Evolutionary conservation across 192 early-diverging fungal genomes (phyloP).

Genomic region (Geranomyces michiganensis): DNA sequence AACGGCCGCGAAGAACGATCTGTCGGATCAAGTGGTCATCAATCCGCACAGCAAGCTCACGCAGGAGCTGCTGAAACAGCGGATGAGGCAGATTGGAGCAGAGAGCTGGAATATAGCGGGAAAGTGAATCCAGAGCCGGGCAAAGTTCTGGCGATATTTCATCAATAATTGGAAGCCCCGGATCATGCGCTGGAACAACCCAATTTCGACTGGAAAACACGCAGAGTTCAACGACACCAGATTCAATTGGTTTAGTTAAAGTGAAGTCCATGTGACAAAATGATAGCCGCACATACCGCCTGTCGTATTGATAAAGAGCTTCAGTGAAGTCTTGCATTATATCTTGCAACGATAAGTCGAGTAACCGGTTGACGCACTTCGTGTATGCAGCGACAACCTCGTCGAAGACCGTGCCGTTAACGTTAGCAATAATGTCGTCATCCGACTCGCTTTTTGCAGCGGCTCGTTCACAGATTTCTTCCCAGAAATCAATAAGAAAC

Average conservation of each 20-base stretch:
- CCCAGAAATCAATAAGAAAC: conserved; percentile 40
- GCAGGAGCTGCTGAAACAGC: not conserved
- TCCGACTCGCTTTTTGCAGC: not conserved
- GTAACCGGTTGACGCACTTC: conserved; percentile 4
- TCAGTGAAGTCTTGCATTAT: conserved; percentile 32
- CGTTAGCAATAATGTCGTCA: not conserved
- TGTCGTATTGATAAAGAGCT: conserved; percentile 32
- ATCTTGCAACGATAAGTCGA: conserved; percentile 26
- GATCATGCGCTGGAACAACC: conserved; percentile 3
- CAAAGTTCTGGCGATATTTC: conserved; percentile 34
- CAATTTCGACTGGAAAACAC: conserved; percentile 25
- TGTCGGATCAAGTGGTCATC: conserved; percentile 23
- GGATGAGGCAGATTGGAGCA: conserved; percentile 17
- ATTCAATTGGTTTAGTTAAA: not conserved
- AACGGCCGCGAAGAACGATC: conserved; percentile 23
- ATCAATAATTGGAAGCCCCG: not conserved
- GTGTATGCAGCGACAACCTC: conserved; percentile 32
- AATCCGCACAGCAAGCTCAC: conserved; percentile 21
- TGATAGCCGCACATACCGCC: conserved; percentile 11
- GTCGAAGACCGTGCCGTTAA: conserved; percentile 23
- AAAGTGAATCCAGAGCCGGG: conserved; percentile 16
- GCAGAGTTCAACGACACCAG: not conserved
- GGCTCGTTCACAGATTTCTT: conserved; percentile 13
- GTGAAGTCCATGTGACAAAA: not conserved
- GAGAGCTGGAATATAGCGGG: conserved; percentile 16